Base-by-base conservation (phyloP, 2,329 filamentous ascomycete species). In the Chrysosporium keratinophilum region DNA sequence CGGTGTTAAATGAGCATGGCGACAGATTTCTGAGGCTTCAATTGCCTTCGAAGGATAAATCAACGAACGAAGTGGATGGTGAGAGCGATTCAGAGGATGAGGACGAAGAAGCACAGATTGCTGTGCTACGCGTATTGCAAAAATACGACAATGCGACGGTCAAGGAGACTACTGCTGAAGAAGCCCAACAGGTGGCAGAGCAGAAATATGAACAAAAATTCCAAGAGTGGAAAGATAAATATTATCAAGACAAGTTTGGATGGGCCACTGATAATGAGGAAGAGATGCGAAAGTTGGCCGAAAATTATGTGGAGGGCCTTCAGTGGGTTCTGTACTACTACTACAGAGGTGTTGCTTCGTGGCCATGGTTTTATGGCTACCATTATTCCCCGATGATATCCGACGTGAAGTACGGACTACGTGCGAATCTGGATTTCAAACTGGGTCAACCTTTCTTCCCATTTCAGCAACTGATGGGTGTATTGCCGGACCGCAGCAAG, bases 271-370 rank as follows among this genome's bases (percentile, higher is more conserved):
- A 88, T 46, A 85, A 88, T 62, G 84, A 91, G 60, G 82, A 82
- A 40, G 88, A 95, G 68, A 77, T 97, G 65, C 83, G 77, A 52
- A 84, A 85, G 59, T 76, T 98, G 57, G 85, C 88, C 23, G 89
- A 97, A 70, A 98, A 97, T 71, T 98, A 98, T 64, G 89, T 98
- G 5, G 88, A 98, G 71, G 93, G 93, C 57, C 74, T 98, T 57
- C 93, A 98, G 68, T 98, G 93, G 94, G 93, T 98, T 42, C 76
- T 98, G 48, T 96, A 85, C 70, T 98, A 98, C 74, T 98, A 98
- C 71, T 98, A 98, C 72, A 84, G 85, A 52, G 93, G 93, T 58
- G 93, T 98, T 56, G 93, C 88, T 14, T 97, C 91, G 11, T 98
- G 93, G 93, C 89, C 93, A 12, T 98, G 93, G 93, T 98, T 87